phyloP scores from a whole-genome alignment of 768 basidiomycete species.

The Mycena metata region DNA sequence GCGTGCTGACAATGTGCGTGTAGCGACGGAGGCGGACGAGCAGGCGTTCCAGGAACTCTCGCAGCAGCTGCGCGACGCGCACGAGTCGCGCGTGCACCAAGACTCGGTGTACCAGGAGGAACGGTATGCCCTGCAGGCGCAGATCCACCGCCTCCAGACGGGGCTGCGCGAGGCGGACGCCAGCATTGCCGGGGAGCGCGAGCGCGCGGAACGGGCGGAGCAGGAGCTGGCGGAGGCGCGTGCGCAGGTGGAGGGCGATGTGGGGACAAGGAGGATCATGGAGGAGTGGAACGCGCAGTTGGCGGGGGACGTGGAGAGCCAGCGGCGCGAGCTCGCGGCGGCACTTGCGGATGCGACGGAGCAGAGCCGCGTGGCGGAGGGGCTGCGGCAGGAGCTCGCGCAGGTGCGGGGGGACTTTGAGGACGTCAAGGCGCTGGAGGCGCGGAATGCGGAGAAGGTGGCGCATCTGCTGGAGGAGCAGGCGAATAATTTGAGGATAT shows the following conservation, averaged over 20 bases:
- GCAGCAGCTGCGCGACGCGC: conserved; percentile 72
- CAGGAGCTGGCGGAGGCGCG: conserved; percentile 74
- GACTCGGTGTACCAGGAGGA: conserved; percentile 73
- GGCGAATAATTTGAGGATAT: conserved; percentile 72
- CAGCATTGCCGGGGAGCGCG: conserved; percentile 58
- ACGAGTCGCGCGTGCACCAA: conserved; percentile 68
- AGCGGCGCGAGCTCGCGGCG: conserved; percentile 64
- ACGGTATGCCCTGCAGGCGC: conserved; percentile 65
- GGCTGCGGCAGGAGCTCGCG: conserved; percentile 71
- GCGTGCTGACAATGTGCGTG: conserved; percentile 21
- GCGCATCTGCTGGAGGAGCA: conserved; percentile 81
- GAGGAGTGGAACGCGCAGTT: conserved; percentile 76
- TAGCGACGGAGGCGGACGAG: conserved; percentile 83
- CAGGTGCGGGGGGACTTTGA: conserved; percentile 74
- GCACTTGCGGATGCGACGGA: conserved; percentile 80
- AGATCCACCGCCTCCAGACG: conserved; percentile 67
- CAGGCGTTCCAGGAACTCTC: conserved; percentile 80
- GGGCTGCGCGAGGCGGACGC: conserved; percentile 58
- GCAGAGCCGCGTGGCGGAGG: conserved; percentile 71
- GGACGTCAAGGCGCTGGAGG: conserved; percentile 77
- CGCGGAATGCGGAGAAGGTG: conserved; percentile 72
- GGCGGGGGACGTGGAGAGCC: conserved; percentile 66
- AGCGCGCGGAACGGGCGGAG: conserved; percentile 69
- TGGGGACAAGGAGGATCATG: conserved; percentile 69
- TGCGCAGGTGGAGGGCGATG: conserved; percentile 74